A percentile compares a stretch with the other conserved stretches of the same genome.
phyloP scores from a whole-genome alignment of 306 rosid species.

The Inga leiocalycina region DNA sequence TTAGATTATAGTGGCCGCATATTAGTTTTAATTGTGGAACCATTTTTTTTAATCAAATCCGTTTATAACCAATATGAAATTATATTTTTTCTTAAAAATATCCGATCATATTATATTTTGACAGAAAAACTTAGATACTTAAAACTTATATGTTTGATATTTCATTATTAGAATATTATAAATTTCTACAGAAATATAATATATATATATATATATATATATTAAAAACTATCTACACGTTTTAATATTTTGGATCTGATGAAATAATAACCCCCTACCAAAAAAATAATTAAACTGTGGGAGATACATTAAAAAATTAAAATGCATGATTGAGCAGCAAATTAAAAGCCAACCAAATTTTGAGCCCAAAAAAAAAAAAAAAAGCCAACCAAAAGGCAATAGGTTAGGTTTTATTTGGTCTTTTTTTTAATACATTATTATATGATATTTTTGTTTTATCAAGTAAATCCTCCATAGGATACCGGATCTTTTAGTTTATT shows the following conservation, averaged over 20 bases:
- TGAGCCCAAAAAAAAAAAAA: no score
- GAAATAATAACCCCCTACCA: neutral
- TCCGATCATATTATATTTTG: neutral
- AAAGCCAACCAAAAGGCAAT: neutral
- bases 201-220: neutral
- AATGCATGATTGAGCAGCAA: neutral
- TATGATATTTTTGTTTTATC: neutral
- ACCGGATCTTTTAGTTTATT: neutral
- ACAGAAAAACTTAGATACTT: neutral
- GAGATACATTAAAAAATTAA: neutral
- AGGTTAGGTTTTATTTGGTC: constrained; percentile 11
- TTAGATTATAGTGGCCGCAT: neutral
- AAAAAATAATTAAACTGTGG: neutral
- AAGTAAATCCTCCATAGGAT: constrained; percentile 31
- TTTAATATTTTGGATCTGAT: neutral
- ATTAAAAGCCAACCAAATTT: neutral
- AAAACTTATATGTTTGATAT: neutral
- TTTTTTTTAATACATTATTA: neutral
- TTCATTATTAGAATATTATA: neutral
- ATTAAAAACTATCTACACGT: neutral
- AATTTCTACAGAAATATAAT: no score
- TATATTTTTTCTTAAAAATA: neutral
- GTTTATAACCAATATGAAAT: neutral
- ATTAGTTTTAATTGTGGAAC: neutral
- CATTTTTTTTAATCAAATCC: neutral